Evolutionary conservation across 1,139 yeast species (phyloP), one percentile per base, ranked within the genome.

Genomic region (Yamadazyma oceani): DNA sequence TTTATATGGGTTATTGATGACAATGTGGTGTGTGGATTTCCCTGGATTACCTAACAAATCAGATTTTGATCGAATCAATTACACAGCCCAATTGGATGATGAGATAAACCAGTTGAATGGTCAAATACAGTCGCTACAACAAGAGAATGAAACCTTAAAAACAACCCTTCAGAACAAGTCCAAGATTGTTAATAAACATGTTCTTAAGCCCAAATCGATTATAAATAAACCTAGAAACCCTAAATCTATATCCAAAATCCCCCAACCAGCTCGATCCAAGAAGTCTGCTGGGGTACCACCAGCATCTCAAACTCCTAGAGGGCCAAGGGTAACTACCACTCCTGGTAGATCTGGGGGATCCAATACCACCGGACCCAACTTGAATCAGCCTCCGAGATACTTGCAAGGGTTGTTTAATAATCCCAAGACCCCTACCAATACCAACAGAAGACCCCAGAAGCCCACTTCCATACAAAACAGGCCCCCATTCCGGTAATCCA

Each of bases 11-110:
- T 55, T 81, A 37, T 70, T 75, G 46, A 74, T 80, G 50, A 79
- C 82, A 39, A 80, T 82, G 58, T 80, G 84, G 79, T 80, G 86
- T 58, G 78, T 78, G 22, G 81, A 77, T 50, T 78, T 79, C 46
- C 73, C 73, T 1, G 69, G 68, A 1, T 55, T 67, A 33, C 75
- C 75, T 8, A 58, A 66, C 4, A 54, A 54, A 37, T 57, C 54
- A n/a, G 62, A 59, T 21, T 65, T 66, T 64, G 67, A 68, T 30
- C 53, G 57, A 34, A 48, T 62, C 14, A 56, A 59, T 40, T 47
- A 49, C 16, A 53, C 57, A 13, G 57, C 58, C 37, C 59, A 56
- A 26, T 38, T 57, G 10, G 65, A 62, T 36, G 53, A 51, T 13
- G 48, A 64, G 24, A 54, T 66, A 24, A 41, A 37, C 8, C 51